A percentile compares a stretch with the other conserved stretches of the same genome.
Evolutionary conservation across 345 rosid species (phyloP).

Genomic region (Salix arbutifolia): DNA sequence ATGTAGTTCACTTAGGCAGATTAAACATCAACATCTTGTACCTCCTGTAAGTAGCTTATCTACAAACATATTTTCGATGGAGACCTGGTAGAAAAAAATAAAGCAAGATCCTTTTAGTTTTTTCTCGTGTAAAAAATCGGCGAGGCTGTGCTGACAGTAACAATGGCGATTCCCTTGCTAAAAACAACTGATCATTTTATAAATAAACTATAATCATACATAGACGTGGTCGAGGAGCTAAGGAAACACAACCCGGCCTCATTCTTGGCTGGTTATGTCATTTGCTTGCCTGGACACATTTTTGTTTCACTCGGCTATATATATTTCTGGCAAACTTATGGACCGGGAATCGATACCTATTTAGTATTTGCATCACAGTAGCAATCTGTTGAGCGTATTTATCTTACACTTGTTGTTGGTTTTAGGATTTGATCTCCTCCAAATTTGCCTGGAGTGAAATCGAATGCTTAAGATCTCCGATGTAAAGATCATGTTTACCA

Average conservation of each 20-base stretch:
- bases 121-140: too few relatives aligned
- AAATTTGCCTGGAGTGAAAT: slow-evolving; percentile 53
- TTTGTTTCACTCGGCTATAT: background rate
- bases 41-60: too few relatives aligned
- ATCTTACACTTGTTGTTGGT: background rate
- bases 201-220: background rate
- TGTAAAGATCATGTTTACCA: slow-evolving; percentile 63
- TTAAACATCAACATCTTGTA: too few relatives aligned
- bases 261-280: background rate
- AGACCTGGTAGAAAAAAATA: too few relatives aligned
- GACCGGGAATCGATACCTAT: background rate
- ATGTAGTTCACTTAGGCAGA: too few relatives aligned
- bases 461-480: slow-evolving; percentile 84
- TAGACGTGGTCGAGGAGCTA: background rate
- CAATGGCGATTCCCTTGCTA: too few relatives aligned
- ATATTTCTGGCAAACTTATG: background rate
- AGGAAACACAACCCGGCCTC: background rate
- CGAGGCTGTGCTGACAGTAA: too few relatives aligned
- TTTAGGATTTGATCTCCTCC: slow-evolving; percentile 28
- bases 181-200: too few relatives aligned
- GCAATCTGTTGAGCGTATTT: background rate
- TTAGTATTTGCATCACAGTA: background rate
- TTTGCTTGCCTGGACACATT: background rate
- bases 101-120: too few relatives aligned
- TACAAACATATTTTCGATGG: too few relatives aligned